A percentile compares a stretch with the other conserved stretches of the same genome.
These are phyloP conservation scores for Dioscorea dumetorum DNA, from an alignment of 106 monocot species.

Conservation along the genomic window DNA sequence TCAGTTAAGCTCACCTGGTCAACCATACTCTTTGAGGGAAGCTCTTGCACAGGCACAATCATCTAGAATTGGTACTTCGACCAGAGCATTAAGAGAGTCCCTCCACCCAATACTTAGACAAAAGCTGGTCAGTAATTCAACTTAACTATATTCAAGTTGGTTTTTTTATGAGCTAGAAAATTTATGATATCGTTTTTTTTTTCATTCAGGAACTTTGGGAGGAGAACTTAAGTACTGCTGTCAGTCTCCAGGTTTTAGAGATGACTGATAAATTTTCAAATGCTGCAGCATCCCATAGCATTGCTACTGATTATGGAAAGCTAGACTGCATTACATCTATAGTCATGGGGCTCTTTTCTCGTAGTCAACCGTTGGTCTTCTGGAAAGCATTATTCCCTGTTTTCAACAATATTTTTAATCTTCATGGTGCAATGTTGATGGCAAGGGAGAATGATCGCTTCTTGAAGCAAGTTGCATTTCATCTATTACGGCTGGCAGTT, in stretches of 20 bases:
- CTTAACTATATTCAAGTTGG: background rate
- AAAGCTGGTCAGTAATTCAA: slow-evolving; percentile 66
- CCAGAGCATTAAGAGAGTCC: slow-evolving; percentile 87
- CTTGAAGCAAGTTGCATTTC: slow-evolving; percentile 98
- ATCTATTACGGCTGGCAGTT: slow-evolving; percentile 95
- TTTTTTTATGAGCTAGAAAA: background rate
- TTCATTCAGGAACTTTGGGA: slow-evolving; percentile 91
- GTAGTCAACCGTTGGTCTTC: slow-evolving; percentile 82
- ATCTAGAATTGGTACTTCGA: slow-evolving; percentile 83
- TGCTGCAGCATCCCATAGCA: slow-evolving; percentile 64
- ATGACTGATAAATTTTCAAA: slow-evolving; percentile 77
- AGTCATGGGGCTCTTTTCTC: slow-evolving; percentile 78
- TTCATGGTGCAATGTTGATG: slow-evolving; percentile 92
- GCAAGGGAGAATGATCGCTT: slow-evolving; percentile 98
- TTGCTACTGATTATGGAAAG: slow-evolving; percentile 95
- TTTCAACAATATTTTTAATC: slow-evolving; percentile 66
- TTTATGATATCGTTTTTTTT: slow-evolving; percentile 7
- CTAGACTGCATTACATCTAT: slow-evolving; percentile 91
- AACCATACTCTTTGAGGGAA: slow-evolving; percentile 97
- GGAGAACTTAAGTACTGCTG: slow-evolving; percentile 89
- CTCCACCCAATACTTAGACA: slow-evolving; percentile 88
- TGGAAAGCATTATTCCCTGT: slow-evolving; percentile 86
- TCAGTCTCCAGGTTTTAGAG: slow-evolving; percentile 91
- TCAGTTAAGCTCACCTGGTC: slow-evolving; percentile 90
- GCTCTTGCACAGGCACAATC: slow-evolving; percentile 99